A percentile compares a stretch with the other conserved stretches of the same genome.
These are phyloP conservation scores for Phytophthora rubi DNA, from an alignment of 352 stramenopile species.

Conservation along the genomic window DNA sequence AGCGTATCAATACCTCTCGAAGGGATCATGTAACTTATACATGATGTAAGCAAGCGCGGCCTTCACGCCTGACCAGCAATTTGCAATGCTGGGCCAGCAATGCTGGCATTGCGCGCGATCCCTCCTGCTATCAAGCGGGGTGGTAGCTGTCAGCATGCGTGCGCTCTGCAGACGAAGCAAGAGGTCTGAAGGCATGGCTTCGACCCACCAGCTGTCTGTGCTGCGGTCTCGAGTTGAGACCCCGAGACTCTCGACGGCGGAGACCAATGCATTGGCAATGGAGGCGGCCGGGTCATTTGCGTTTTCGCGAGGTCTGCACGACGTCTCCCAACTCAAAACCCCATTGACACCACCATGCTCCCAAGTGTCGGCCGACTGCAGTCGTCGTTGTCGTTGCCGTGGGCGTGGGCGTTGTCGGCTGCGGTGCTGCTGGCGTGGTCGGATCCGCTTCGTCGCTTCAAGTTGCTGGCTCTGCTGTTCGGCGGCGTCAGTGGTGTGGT, in stretches of 20 bases:
- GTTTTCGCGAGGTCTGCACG: slow-evolving; percentile 14
- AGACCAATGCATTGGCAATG: not conserved
- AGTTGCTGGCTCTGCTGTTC: slow-evolving; percentile 23
- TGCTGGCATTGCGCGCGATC: not conserved
- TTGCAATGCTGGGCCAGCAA: slow-evolving; percentile 1
- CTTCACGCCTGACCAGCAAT: not conserved
- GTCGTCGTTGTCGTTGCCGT: slow-evolving; percentile 14
- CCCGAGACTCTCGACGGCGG: too few relatives aligned
- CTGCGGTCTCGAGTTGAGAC: too few relatives aligned
- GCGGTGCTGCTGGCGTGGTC: slow-evolving; percentile 22
- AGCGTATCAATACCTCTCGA: not conserved
- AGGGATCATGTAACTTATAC: slow-evolving; percentile 7
- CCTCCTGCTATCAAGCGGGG: slow-evolving; percentile 12
- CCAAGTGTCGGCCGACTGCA: slow-evolving; percentile 16
- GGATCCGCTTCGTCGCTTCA: slow-evolving; percentile 22
- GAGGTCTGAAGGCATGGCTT: slow-evolving; percentile 31
- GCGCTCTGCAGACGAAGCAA: slow-evolving; percentile 31
- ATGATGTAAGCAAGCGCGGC: not conserved
- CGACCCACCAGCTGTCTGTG: slow-evolving; percentile 22
- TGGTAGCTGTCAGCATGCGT: slow-evolving; percentile 31
- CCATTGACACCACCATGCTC: slow-evolving; percentile 12
- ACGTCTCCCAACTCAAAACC: slow-evolving; percentile 3
- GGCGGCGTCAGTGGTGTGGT: slow-evolving; percentile 13
- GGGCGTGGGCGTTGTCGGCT: slow-evolving; percentile 20
- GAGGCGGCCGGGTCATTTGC: slow-evolving; percentile 17